Evolutionary conservation across 2,329 filamentous ascomycete species (phyloP).

Genomic region (Claviceps sp.): DNA sequence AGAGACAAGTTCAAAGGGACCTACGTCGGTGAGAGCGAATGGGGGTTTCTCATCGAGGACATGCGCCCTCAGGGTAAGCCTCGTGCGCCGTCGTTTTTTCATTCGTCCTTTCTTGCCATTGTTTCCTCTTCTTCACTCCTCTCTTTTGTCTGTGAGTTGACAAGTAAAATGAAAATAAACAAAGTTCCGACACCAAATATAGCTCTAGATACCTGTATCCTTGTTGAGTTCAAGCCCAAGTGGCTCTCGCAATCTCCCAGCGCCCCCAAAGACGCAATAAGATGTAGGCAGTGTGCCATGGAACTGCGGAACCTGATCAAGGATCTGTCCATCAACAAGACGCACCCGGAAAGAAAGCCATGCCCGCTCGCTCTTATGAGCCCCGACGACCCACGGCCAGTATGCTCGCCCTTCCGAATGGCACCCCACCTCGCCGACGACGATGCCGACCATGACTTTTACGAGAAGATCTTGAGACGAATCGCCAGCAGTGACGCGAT

Average conservation of each 20-base stretch:
- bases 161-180: not conserved
- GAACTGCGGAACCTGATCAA: conserved; percentile 23
- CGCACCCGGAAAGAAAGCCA: conserved; percentile 30
- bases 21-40: conserved; percentile 40
- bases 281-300: conserved; percentile 64
- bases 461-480: conserved; percentile 13
- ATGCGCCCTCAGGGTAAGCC: conserved; percentile 36
- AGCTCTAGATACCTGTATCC: conserved; percentile 18
- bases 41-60: conserved; percentile 60
- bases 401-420: conserved; percentile 28
- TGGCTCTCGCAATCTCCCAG: conserved; percentile 68
- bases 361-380: conserved; percentile 55
- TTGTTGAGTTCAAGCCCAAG: conserved; percentile 73
- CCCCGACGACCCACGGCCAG: conserved; percentile 29
- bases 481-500: conserved; percentile 23
- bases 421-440: conserved; percentile 19
- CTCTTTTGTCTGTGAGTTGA: not conserved
- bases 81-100: not conserved
- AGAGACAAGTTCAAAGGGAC: conserved; percentile 34
- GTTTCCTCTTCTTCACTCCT: conserved; percentile 2
- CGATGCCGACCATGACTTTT: conserved; percentile 17
- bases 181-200: not conserved
- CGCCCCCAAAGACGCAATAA: conserved; percentile 46
- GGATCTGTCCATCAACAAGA: conserved; percentile 19
- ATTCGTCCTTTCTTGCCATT: conserved; percentile 3